Conservation (phyloP, 306 rosid species). For the Quercus rubra region DNA sequence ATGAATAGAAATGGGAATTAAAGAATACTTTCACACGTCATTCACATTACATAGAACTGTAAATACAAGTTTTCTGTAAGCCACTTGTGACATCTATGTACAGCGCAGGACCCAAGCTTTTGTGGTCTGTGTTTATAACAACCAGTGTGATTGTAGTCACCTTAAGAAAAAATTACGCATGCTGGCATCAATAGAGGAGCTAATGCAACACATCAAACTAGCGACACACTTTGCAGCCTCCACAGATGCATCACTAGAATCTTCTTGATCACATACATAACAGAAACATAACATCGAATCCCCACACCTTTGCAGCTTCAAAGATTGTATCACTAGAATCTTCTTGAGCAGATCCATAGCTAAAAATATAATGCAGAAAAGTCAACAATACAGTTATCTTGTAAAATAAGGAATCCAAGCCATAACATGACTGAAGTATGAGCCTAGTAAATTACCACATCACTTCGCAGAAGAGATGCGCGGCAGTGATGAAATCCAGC, state of each 20-base stretch:
- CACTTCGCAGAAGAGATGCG: constrained; percentile 75
- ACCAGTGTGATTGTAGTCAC: constrained; percentile 61
- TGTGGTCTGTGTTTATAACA: constrained; percentile 52
- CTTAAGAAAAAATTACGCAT: constrained; percentile 46
- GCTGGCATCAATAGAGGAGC: constrained; percentile 49
- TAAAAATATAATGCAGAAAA: constrained; percentile 31
- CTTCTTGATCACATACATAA: constrained; percentile 29
- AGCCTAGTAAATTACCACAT: constrained; percentile 41
- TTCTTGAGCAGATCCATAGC: constrained; percentile 38
- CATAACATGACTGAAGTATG: background rate
- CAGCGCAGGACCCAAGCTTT: constrained; percentile 63
- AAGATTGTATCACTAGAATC: constrained; percentile 20
- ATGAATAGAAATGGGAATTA: constrained; percentile 32
- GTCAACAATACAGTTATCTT: constrained; percentile 18
- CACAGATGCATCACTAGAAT: constrained; percentile 33
- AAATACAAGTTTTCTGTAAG: constrained; percentile 55
- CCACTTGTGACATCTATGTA: constrained; percentile 67
- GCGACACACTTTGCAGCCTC: constrained; percentile 39
- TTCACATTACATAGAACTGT: constrained; percentile 55
- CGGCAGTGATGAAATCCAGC: constrained; percentile 88
- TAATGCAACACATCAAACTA: constrained; percentile 38
- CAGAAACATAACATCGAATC: constrained; percentile 32
- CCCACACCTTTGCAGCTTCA: constrained; percentile 39
- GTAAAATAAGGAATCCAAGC: constrained; percentile 6
- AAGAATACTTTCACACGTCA: constrained; percentile 40